These are phyloP conservation scores for Lablab purpureus DNA, from an alignment of 306 rosid genomes.

Conservation along the genomic window DNA sequence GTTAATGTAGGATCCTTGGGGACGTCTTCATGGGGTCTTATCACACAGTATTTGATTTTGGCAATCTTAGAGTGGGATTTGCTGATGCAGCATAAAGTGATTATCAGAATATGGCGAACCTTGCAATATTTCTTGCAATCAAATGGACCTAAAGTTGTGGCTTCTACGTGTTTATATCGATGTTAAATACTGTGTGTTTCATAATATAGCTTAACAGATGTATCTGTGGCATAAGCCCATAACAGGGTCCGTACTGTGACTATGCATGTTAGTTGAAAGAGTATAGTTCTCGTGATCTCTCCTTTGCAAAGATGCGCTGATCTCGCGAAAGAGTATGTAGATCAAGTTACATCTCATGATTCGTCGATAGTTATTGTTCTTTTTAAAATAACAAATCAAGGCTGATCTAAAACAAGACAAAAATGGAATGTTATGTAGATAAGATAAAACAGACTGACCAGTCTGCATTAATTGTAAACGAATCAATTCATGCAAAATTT, in stretches of 20 bases:
- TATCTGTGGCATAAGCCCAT: not conserved
- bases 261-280: conserved; percentile 37
- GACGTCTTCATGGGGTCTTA: conserved; percentile 93
- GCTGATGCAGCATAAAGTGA: conserved; percentile 76
- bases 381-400: no score
- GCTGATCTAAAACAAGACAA: no score
- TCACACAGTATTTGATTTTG: conserved; percentile 89
- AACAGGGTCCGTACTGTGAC: not conserved
- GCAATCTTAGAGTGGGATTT: conserved; percentile 79
- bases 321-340: no score
- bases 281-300: not conserved
- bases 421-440: no score
- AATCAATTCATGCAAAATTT: no score
- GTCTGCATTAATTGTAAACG: no score
- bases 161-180: conserved; percentile 20
- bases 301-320: no score
- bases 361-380: no score
- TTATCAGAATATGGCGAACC: not conserved
- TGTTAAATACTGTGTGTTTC: not conserved
- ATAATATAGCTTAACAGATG: conserved; percentile 4
- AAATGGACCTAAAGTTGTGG: conserved; percentile 1
- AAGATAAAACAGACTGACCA: no score
- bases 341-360: no score
- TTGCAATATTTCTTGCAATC: conserved; percentile 7
- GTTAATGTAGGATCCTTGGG: conserved; percentile 80